phyloP scores from a whole-genome alignment of 139 green algal genomes.

The Mesotaenium endlicherianum region DNA sequence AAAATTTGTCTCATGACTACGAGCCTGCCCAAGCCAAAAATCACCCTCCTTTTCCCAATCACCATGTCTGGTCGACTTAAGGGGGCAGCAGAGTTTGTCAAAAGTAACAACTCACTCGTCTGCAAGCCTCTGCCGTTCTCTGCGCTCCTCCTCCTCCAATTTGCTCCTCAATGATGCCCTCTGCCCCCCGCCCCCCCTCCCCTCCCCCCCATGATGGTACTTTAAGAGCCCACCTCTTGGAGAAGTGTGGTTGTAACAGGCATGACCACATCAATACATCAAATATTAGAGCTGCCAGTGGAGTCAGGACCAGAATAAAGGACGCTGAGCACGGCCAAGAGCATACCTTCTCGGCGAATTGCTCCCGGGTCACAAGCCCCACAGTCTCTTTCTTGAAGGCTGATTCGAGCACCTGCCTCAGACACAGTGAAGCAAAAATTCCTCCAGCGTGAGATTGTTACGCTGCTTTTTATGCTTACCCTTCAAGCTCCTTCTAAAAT shows the following conservation, averaged over 20 bases:
- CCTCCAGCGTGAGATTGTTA: no score
- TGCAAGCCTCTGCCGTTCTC: neutral
- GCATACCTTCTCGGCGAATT: constrained; percentile 72
- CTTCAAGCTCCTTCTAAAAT: neutral
- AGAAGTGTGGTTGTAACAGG: neutral
- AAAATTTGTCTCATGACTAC: no score
- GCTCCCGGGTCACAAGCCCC: constrained; percentile 86
- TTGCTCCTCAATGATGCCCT: constrained; percentile 57
- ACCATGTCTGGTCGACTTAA: no score
- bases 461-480: no score
- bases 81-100: no score
- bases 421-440: neutral
- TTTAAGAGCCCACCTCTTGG: neutral
- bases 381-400: constrained; percentile 95
- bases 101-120: constrained; percentile 13
- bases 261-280: neutral
- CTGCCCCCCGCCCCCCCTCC: constrained; percentile 25
- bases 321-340: no score
- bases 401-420: constrained; percentile 64
- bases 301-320: no score
- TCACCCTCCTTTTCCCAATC: no score
- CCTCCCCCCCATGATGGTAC: neutral
- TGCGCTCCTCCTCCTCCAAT: constrained; percentile 50
- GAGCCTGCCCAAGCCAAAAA: no score
- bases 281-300: no score